Percentiles rank a stretch among this genome's conserved stretches.
These are phyloP conservation scores for Linum trigynum DNA, from an alignment of 345 rosid species.

Conservation along the genomic window DNA sequence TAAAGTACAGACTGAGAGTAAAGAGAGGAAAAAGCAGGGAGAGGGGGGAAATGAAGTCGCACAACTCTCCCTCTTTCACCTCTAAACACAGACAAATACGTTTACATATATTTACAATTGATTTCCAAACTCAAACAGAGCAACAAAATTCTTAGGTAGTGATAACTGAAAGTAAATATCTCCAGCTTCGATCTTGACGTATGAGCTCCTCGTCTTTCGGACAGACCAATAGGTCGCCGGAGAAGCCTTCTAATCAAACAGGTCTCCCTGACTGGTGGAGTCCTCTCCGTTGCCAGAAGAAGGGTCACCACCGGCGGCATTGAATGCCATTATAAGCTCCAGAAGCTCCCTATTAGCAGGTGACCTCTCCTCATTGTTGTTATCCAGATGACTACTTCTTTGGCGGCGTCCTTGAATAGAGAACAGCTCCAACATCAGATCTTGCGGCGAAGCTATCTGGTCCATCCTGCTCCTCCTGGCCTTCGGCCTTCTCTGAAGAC, in stretches of 20 bases:
- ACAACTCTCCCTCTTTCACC: too few relatives aligned
- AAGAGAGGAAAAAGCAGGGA: too few relatives aligned
- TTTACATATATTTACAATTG: too few relatives aligned
- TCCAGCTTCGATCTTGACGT: too few relatives aligned
- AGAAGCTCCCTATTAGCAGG: constrained; percentile 35
- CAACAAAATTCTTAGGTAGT: too few relatives aligned
- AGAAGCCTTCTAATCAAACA: constrained; percentile 20
- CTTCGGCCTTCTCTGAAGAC: constrained; percentile 51
- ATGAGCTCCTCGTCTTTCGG: not conserved
- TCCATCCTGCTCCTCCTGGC: constrained; percentile 44
- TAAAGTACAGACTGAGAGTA: too few relatives aligned
- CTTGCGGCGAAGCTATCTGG: constrained; percentile 30
- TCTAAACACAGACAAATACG: too few relatives aligned
- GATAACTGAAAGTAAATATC: too few relatives aligned
- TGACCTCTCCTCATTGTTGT: constrained; percentile 29
- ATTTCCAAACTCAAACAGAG: too few relatives aligned
- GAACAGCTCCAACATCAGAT: constrained; percentile 47
- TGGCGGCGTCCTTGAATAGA: constrained; percentile 37
- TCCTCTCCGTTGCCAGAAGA: constrained; percentile 36
- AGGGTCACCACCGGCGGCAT: constrained; percentile 32
- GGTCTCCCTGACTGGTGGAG: constrained; percentile 31
- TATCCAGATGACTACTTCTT: constrained; percentile 27
- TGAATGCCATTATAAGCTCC: constrained; percentile 39
- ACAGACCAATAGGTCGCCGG: not conserved
- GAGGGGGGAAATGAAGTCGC: too few relatives aligned